phyloP scores from a whole-genome alignment of 2,329 filamentous ascomycete species.

The Beauveria sp. region DNA sequence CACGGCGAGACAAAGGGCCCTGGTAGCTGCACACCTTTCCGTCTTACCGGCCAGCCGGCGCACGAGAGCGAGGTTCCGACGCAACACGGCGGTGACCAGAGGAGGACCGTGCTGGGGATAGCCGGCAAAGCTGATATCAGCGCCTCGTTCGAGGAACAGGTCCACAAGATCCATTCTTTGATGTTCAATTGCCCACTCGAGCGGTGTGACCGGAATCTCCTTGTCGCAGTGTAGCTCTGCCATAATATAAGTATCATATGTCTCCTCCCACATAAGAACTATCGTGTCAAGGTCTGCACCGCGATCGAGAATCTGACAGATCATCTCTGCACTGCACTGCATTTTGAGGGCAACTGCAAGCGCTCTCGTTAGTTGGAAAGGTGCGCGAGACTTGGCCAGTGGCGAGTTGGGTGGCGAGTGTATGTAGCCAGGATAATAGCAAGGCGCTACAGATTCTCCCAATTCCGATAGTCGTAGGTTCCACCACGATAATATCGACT shows the following conservation, averaged over 20 bases:
- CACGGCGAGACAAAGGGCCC: neutral
- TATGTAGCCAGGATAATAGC: neutral
- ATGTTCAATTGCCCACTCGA: constrained; percentile 1
- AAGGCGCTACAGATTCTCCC: neutral
- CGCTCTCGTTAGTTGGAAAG: neutral
- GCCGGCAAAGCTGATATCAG: neutral
- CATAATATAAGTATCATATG: neutral
- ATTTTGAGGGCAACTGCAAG: neutral
- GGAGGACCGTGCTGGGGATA: neutral
- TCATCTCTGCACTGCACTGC: neutral
- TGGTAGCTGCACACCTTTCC: neutral
- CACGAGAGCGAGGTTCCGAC: neutral
- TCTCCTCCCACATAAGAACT: neutral
- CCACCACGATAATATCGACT: neutral
- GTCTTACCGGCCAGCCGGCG: neutral
- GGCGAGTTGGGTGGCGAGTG: neutral
- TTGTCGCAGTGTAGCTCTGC: neutral
- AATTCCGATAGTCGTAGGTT: neutral
- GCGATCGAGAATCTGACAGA: neutral
- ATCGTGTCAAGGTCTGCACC: neutral
- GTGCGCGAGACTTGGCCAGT: neutral
- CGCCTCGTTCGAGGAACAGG: constrained; percentile 1
- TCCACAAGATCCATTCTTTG: neutral
- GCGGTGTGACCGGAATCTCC: neutral
- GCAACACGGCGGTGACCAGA: neutral